Conservation (phyloP, 192 early-diverging fungal species). For the Backusella parvicylindrica region DNA sequence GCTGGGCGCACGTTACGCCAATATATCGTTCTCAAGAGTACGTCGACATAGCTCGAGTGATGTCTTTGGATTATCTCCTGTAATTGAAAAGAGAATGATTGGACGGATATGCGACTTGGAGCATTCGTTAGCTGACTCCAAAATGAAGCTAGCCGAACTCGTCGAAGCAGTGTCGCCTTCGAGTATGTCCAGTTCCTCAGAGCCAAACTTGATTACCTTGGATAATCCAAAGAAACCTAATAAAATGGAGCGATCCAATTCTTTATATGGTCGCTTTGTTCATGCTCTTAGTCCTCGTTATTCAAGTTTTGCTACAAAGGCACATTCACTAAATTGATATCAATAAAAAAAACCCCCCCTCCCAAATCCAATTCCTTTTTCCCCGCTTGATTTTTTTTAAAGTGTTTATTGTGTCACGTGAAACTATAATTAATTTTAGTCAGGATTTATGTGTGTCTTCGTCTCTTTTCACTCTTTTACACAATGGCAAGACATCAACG, state of each 20-base stretch:
- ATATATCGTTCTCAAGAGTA: not conserved
- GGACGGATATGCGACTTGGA: slow-evolving; percentile 14
- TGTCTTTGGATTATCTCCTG: not conserved
- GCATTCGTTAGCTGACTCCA: slow-evolving; percentile 1
- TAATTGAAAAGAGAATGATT: not conserved
- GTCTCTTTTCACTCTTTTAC: not conserved
- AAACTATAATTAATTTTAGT: not conserved
- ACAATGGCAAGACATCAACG: slow-evolving; percentile 10
- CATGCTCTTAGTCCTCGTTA: slow-evolving; percentile 9
- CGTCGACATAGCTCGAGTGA: not conserved
- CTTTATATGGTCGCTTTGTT: slow-evolving; percentile 14
- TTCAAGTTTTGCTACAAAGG: not conserved
- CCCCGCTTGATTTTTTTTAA: not conserved
- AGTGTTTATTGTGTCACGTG: not conserved
- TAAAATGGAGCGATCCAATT: not conserved
- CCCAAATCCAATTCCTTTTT: not conserved
- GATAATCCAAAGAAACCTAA: not conserved
- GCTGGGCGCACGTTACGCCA: not conserved
- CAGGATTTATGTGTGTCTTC: not conserved
- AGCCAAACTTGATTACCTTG: not conserved
- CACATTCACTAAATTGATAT: not conserved
- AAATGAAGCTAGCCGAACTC: slow-evolving; percentile 13
- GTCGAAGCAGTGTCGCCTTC: slow-evolving; percentile 9
- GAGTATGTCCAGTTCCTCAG: not conserved
- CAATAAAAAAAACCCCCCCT: too few species aligned